Conservation (phyloP, 2,329 filamentous ascomycete genomes). For the Aureobasidium leucospermi region DNA sequence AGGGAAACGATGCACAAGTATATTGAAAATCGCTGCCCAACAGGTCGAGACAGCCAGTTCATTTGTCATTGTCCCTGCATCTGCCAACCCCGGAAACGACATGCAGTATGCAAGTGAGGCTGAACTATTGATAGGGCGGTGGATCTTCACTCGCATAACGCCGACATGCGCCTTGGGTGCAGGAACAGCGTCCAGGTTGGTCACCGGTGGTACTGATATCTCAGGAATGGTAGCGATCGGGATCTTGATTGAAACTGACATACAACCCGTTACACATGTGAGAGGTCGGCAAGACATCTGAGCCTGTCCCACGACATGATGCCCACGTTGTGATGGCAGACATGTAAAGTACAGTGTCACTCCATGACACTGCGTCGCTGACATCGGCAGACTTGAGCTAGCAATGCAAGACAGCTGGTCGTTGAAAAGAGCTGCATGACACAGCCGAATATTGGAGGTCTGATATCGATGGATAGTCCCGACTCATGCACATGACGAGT, state of each 20-base stretch:
- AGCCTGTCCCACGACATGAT: not conserved
- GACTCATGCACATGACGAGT: not conserved
- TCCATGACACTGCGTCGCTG: not conserved
- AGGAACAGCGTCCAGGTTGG: not conserved
- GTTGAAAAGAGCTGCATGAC: not conserved
- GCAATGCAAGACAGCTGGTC: not conserved
- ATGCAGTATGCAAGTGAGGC: not conserved
- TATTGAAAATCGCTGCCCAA: constrained; percentile 3
- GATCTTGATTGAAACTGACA: not conserved
- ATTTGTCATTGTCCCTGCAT: constrained; percentile 8
- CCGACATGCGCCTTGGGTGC: not conserved
- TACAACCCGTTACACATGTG: not conserved
- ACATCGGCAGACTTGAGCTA: not conserved
- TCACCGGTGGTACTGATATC: not conserved
- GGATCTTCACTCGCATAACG: not conserved
- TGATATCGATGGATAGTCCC: not conserved
- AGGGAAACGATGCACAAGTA: not conserved
- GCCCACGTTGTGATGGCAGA: constrained; percentile 7
- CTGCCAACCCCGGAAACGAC: constrained; percentile 1
- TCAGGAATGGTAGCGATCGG: not conserved
- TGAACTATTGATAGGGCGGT: not conserved
- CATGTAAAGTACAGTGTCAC: not conserved
- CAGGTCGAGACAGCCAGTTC: not conserved
- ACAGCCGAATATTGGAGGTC: not conserved
- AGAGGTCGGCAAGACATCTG: constrained; percentile 5